A percentile compares a stretch with the other conserved stretches of the same genome.
These are phyloP conservation scores for Suhomyces pyralidae DNA, from an alignment of 805 yeast species.

Conservation along the genomic window DNA sequence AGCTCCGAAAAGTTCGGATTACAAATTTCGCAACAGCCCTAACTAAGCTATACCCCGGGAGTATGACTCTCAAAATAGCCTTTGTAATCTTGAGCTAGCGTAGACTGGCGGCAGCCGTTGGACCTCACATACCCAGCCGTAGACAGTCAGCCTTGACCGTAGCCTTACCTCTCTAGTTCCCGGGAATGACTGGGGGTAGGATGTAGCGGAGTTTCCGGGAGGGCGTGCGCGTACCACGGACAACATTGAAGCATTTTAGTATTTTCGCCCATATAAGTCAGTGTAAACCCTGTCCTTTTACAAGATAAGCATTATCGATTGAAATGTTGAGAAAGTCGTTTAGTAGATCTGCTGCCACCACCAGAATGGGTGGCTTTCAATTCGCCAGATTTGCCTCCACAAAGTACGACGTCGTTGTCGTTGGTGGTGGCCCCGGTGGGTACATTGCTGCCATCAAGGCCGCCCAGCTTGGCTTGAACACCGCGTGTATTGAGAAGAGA, in stretches of 20 bases:
- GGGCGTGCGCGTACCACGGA: constrained; percentile 7
- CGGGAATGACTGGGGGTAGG: too few species aligned
- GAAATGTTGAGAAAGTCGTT: constrained; percentile 15
- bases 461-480: constrained; percentile 90
- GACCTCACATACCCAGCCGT: too few species aligned
- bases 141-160: too few species aligned
- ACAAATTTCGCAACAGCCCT: neutral
- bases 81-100: too few species aligned
- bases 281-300: neutral
- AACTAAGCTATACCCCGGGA: neutral
- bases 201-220: constrained; percentile 5
- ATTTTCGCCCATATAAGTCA: constrained; percentile 2
- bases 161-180: neutral
- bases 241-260: constrained; percentile 7
- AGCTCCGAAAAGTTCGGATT: neutral
- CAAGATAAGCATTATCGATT: neutral
- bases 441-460: constrained; percentile 98
- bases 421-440: constrained; percentile 99
- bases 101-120: too few species aligned
- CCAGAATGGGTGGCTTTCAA: constrained; percentile 20
- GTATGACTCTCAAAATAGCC: neutral
- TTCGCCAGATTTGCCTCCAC: constrained; percentile 42
- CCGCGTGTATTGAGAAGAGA: constrained; percentile 96
- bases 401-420: constrained; percentile 83
- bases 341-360: constrained; percentile 2